Conservation (phyloP, 331 rosid species). For the Spiraea crenata region DNA sequence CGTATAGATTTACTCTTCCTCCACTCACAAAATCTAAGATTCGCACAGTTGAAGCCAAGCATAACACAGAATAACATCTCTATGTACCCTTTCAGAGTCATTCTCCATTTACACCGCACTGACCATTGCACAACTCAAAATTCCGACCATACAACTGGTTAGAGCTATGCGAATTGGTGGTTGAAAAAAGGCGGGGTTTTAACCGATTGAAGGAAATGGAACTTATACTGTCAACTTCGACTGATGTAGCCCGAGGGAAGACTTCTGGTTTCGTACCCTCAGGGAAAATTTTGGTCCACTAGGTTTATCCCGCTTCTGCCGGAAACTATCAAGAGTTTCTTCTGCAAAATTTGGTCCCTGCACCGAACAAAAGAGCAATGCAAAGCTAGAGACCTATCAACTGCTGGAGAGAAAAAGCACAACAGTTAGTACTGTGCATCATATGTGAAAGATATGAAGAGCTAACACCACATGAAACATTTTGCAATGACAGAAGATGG, state of each 20-base stretch:
- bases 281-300: conserved; percentile 6
- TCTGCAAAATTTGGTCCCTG: conserved; percentile 24
- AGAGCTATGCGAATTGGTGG: not conserved
- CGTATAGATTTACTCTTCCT: too few species aligned
- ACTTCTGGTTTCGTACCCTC: not conserved
- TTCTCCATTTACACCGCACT: too few species aligned
- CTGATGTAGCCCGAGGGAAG: not conserved
- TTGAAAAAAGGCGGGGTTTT: not conserved
- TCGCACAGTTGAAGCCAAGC: not conserved
- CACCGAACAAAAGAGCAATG: not conserved
- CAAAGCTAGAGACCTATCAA: not conserved
- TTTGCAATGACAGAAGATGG: too few species aligned
- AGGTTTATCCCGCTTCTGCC: not conserved
- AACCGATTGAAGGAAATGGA: not conserved
- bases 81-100: not conserved
- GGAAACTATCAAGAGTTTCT: not conserved
- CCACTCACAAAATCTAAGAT: not conserved
- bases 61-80: not conserved
- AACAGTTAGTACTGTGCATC: not conserved
- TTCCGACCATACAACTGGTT: not conserved
- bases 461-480: not conserved
- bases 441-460: not conserved
- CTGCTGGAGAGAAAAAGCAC: not conserved
- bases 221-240: too few species aligned
- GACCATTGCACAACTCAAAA: too few species aligned